These are phyloP conservation scores for Mortierella sp. DNA, from an alignment of 371 early-diverging fungal species.

Conservation along the genomic window DNA sequence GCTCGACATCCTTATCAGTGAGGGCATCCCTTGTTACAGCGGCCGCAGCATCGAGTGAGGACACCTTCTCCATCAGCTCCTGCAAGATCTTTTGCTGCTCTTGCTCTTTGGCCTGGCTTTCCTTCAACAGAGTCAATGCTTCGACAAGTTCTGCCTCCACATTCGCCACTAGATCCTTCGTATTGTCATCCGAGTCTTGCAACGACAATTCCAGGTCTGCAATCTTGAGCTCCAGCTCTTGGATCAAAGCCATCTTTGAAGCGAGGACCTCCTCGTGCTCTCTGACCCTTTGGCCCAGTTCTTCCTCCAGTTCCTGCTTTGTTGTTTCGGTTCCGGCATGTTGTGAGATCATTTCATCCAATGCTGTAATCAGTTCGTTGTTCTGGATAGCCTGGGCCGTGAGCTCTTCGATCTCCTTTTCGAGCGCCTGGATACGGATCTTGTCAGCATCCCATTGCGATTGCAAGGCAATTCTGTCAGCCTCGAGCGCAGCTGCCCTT, in stretches of 20 bases:
- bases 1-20: slow-evolving; percentile 48
- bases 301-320: slow-evolving; percentile 23
- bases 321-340: slow-evolving; percentile 50
- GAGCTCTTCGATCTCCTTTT: slow-evolving; percentile 36
- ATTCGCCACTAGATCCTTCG: slow-evolving; percentile 29
- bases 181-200: slow-evolving; percentile 30
- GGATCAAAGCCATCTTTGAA: slow-evolving; percentile 26
- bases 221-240: slow-evolving; percentile 55
- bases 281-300: slow-evolving; percentile 9
- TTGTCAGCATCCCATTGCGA: slow-evolving; percentile 33
- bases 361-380: slow-evolving; percentile 25
- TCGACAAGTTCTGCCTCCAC: slow-evolving; percentile 31
- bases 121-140: slow-evolving; percentile 30
- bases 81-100: slow-evolving; percentile 56
- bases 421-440: slow-evolving; percentile 25
- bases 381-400: slow-evolving; percentile 20
- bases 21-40: slow-evolving; percentile 28
- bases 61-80: slow-evolving; percentile 55
- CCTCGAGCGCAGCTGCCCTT: slow-evolving; percentile 29
- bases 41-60: slow-evolving; percentile 32
- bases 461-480: slow-evolving; percentile 32
- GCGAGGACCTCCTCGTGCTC: slow-evolving; percentile 31
- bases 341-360: slow-evolving; percentile 48
- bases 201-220: slow-evolving; percentile 43
- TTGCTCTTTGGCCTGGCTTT: slow-evolving; percentile 47